Evolutionary conservation across 176 grass and related monocot species (phyloP).

Genomic region (Oryza coarctata): DNA sequence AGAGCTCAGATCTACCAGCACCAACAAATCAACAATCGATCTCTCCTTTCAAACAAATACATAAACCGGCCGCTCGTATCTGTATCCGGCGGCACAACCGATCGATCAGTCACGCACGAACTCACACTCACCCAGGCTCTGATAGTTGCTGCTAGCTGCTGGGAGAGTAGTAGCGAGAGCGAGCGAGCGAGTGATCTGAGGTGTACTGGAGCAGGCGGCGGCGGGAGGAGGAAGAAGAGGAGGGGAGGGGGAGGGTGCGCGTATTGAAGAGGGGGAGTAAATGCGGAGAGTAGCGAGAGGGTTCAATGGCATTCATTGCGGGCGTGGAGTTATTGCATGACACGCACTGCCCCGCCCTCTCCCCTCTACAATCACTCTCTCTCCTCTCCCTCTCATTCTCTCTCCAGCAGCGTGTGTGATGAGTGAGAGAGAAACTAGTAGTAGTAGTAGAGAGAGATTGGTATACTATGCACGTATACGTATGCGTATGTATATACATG

Average conservation of each 20-base stretch:
- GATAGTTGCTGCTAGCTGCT: too few relatives aligned
- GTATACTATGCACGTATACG: too few relatives aligned
- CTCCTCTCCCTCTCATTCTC: neutral
- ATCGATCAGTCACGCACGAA: neutral
- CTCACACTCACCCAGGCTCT: too few relatives aligned
- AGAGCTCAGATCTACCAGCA: neutral
- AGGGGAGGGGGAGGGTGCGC: constrained; percentile 39
- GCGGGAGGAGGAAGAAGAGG: constrained; percentile 13
- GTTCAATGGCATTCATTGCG: constrained; percentile 98
- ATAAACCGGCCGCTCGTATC: neutral
- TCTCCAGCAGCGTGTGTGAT: constrained; percentile 24
- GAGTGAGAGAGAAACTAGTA: neutral
- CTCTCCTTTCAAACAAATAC: neutral
- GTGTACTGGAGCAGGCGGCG: constrained; percentile 30
- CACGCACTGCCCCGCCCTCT: constrained; percentile 7
- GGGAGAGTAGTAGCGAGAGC: too few relatives aligned
- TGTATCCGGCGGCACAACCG: neutral
- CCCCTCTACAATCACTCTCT: too few relatives aligned
- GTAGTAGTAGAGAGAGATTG: neutral
- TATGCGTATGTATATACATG: too few relatives aligned
- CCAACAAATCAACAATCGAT: neutral
- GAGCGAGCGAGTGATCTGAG: too few relatives aligned
- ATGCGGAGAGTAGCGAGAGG: constrained; percentile 75
- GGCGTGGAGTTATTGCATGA: constrained; percentile 64
- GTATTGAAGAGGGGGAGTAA: constrained; percentile 86